Evolutionary conservation across 116 monocot species (phyloP), one percentile per base, ranked within the genome.

Genomic region (Papilionanthe hybrid): DNA sequence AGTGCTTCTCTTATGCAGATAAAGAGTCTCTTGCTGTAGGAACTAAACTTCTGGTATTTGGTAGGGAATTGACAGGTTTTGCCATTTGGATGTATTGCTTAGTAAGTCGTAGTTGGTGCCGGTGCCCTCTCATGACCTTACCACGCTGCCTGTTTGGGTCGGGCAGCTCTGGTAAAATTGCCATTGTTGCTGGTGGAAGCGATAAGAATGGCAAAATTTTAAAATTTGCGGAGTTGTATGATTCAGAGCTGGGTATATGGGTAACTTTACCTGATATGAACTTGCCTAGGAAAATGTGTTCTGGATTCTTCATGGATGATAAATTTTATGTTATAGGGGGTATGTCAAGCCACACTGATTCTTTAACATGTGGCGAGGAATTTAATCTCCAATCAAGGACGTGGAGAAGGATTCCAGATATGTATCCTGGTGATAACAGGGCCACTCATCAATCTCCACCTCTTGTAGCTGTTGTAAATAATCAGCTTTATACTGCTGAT

Each of bases 301-400:
- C 93, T 28, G 96, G 96, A 0, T 91, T 93, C 77, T 96, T 93
- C 75, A 96, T 96, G 96, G 96, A 96, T 81, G 89, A 87, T 0
- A 93, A 92, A 55, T 96, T 95, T 78, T 95, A 93, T 80, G 91
- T 92, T 4, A 93, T 95, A 72, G 95, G 95, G 18, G 95, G 95
- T 29, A 87, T 91, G 87, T 81, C 77, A 0, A 89, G 87, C 75
- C 79, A 88, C 55, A 86, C 86, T 29, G 90, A 91, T 58, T 90
- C 90, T 76, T 85, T 96, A 73, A 86, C 93, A 18, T 96, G 96
- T 78, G 96, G 96, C 12, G 96, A 93, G 83, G 91, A 90, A 73
- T 96, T 79, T 79, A 81, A 92, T 73, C 78, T 96, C 41, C 76
- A 84, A 85, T 88, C 90, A 50, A 87, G 84, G 84, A 81, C 79